These are phyloP conservation scores for Myxozyma udenii DNA, from an alignment of 805 yeast genomes.

Conservation along the genomic window DNA sequence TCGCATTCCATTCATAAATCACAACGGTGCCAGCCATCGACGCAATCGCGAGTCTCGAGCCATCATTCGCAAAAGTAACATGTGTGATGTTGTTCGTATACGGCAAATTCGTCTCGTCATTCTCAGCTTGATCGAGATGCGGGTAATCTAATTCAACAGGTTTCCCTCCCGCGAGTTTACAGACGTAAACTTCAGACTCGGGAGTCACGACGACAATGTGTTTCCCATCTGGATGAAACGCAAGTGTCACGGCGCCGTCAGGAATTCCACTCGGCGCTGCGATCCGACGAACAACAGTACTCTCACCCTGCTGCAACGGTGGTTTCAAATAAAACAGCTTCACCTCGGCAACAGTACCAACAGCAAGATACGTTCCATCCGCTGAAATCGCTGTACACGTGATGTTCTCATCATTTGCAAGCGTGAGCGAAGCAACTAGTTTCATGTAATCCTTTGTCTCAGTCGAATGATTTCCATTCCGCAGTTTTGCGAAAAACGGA, in stretches of 20 bases:
- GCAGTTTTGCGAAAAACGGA: neutral
- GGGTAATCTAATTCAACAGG: no score
- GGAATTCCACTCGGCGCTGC: conserved; percentile 41
- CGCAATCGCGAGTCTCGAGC: conserved; percentile 52
- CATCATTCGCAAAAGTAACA: conserved; percentile 49
- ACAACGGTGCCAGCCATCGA: conserved; percentile 68
- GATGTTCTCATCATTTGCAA: conserved; percentile 71
- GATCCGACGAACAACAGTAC: conserved; percentile 52
- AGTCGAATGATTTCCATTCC: neutral
- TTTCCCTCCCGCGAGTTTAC: no score
- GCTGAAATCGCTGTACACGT: conserved; percentile 62
- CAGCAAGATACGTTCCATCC: conserved; percentile 64
- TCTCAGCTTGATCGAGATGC: no score
- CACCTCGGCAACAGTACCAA: conserved; percentile 64
- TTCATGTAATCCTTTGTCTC: neutral
- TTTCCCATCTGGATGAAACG: conserved; percentile 43
- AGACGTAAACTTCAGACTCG: conserved; percentile 57
- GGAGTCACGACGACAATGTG: conserved; percentile 53
- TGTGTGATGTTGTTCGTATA: conserved; percentile 53
- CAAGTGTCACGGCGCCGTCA: conserved; percentile 55
- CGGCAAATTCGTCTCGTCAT: conserved; percentile 38
- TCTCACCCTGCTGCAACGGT: conserved; percentile 39
- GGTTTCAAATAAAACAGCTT: conserved; percentile 61
- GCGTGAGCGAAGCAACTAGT: neutral
- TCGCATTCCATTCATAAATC: conserved; percentile 37